Base-by-base conservation (phyloP, 768 basidiomycete genomes). In the Podaxis sp. region DNA sequence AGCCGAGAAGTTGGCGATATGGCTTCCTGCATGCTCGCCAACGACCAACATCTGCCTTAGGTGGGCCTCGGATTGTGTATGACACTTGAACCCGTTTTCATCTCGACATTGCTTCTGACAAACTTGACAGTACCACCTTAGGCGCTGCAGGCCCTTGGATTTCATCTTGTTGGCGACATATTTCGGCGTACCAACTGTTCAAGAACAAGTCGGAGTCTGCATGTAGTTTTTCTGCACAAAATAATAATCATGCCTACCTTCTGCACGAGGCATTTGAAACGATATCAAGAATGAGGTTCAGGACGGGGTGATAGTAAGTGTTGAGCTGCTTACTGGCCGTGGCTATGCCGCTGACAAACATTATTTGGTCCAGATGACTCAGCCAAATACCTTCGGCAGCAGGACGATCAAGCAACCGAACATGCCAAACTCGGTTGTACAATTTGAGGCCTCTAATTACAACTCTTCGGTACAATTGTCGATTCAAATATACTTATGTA, bases 61-160 rank as follows among this genome's bases (percentile, higher is more conserved):
- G 76, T 99, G 97, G 0, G 89, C 82, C 74, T 96, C 94, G 33
- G 92, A 93, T 58, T 85, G 83, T 15, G 88, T 84, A 73, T 98
- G 95, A 74, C 94, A 96, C 76, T 97, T 97, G 85, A 98, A 99
- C 17, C 96, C 97, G 75, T 99, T 99, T 79, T 98, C 97, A 75
- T 98, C 93, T 72, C 96, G 82, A 74, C 96, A 98, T 76, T 98
- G 96, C 74, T 99, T 99, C 82, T 98, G 79, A 85, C 97, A 98
- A 67, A 98, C 93, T 82, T 99, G 96, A 71, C 96, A 98, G 77
- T 93, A 99, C 96, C 96, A 98, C 65, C 96, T 85, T 66, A 98
- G 85, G 70, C 94, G 87, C 75, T 97, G 96, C 54, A 96, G 81
- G 68, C 95, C 96, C 72, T 98, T 98, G 62, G 94, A 90, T 79